Conservation (phyloP, 805 yeast genomes). For the Wickerhamomyces subpelliculosus region DNA sequence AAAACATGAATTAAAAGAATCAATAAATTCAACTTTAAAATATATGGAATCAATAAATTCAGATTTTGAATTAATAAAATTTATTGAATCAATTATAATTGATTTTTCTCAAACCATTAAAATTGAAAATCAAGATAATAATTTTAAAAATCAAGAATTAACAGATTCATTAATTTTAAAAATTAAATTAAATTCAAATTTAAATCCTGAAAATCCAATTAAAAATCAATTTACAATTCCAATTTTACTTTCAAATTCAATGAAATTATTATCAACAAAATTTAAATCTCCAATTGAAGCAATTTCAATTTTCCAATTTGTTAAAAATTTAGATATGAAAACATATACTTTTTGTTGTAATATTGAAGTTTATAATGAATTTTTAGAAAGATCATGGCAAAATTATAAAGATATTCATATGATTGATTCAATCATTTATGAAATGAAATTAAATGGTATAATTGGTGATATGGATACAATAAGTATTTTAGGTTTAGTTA, state of each 20-base stretch:
- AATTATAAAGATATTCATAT: neutral
- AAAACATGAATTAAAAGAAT: neutral
- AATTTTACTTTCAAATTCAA: neutral
- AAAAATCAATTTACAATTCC: neutral
- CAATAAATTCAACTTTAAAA: conserved; percentile 11
- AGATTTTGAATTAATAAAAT: conserved; percentile 19
- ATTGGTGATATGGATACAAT: neutral
- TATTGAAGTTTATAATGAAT: neutral
- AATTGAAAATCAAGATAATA: neutral
- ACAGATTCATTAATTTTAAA: neutral
- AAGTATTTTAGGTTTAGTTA: neutral
- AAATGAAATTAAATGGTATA: neutral
- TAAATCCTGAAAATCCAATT: neutral
- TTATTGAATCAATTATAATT: no score
- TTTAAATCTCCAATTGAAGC: neutral
- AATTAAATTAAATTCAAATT: neutral
- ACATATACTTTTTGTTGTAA: neutral
- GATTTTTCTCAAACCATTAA: neutral
- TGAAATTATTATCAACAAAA: neutral
- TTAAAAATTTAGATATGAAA: neutral
- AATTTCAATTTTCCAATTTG: neutral
- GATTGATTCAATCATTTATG: neutral
- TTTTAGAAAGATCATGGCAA: neutral
- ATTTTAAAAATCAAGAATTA: neutral
- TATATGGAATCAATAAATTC: conserved; percentile 20